Evolutionary conservation across 2,329 filamentous ascomycete genomes (phyloP), one percentile per base, ranked within the genome.

Genomic region (Fusarium sp.): DNA sequence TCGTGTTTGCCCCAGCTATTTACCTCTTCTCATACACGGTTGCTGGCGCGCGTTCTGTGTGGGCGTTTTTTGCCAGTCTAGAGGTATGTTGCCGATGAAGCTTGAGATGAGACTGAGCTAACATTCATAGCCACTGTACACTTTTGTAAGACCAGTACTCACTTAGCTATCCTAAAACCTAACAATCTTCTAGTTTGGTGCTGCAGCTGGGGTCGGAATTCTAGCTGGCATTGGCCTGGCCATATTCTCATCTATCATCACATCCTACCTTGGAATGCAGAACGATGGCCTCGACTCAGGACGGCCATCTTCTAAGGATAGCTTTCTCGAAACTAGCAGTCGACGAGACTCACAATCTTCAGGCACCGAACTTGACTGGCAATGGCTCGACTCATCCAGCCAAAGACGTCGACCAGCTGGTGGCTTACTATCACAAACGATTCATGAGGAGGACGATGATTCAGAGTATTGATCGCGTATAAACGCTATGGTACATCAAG

Each of bases 391-490:
- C 46, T 74, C 77, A 33, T 72, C 77, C 15, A 75, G 77, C n/a
- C 76, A 77, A 26, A 77, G 81, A 12, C 78, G 82, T 56, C 79
- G 81, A 52, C 78, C 81, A 47, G 80, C 80, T 7, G 80, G 82
- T 50, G 85, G 86, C 3, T 76, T 93, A 20, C 79, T 91, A 42
- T 84, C 86, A 28, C 88, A 91, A 75, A 91, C 89, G 0, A 93
- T 93, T 66, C 84, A 91, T 59, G 91, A 93, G 76, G 91, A 93
- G 76, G 89, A 91, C 52, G 90, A 92, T 75, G 84, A 84, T 71
- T 88, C 84, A 23, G 85, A 84, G 39, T 75, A 69, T 41, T 70
- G 50, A 68, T 55, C 29, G 24, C 38, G 20, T 54, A 29, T 48
- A 28, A 49, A 21, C 28, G 42, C 43, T 24, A 29, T 37, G 21